Percentiles rank a stretch among this genome's conserved stretches.
These are phyloP conservation scores for Lachancea waltii DNA, from an alignment of 805 yeast species.

Conservation along the genomic window DNA sequence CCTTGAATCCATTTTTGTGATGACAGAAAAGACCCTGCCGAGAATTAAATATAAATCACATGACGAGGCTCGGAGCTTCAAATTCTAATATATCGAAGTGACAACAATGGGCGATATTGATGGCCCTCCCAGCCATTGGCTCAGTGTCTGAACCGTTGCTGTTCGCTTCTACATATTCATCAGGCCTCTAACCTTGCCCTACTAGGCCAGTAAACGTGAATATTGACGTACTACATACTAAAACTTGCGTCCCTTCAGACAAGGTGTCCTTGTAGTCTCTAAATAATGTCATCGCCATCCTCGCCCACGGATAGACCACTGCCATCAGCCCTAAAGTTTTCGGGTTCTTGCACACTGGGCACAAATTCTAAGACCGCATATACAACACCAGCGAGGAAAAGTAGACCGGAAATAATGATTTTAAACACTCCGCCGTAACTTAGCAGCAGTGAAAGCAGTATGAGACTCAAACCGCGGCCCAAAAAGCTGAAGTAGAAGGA, in stretches of 20 bases:
- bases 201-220: not conserved
- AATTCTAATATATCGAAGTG: no score
- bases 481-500: constrained; percentile 61
- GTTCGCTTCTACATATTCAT: no score
- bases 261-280: not conserved
- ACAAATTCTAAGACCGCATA: constrained; percentile 61
- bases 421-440: constrained; percentile 52
- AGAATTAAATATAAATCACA: no score
- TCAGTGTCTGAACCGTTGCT: no score
- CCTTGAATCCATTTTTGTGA: constrained; percentile 4
- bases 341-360: constrained; percentile 74
- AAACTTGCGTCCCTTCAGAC: not conserved
- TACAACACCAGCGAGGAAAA: constrained; percentile 54
- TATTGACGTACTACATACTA: not conserved
- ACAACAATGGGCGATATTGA: no score
- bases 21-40: no score
- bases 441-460: constrained; percentile 43
- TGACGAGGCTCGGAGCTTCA: no score
- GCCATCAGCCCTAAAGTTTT: constrained; percentile 63
- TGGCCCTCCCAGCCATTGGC: no score
- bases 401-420: constrained; percentile 48
- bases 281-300: constrained; percentile 30
- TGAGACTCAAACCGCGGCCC: constrained; percentile 43
- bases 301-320: constrained; percentile 33
- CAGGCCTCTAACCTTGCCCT: no score